These are phyloP conservation scores for Monosporascus ibericus DNA, from an alignment of 2,329 filamentous ascomycete species.

Conservation along the genomic window DNA sequence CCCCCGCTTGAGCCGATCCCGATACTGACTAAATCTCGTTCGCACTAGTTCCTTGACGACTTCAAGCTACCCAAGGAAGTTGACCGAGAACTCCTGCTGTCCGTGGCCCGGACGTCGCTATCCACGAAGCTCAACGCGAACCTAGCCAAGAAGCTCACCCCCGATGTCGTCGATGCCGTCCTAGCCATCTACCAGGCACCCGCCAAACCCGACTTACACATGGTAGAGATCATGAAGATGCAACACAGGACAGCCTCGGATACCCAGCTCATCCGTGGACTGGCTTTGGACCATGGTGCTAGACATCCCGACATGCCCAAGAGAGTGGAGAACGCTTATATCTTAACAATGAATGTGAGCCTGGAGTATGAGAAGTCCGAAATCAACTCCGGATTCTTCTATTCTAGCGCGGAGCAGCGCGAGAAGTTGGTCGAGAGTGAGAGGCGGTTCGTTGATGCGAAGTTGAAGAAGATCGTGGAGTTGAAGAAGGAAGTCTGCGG, in stretches of 20 bases:
- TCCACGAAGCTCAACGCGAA: slow-evolving; percentile 90
- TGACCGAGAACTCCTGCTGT: slow-evolving; percentile 88
- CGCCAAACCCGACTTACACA: slow-evolving; percentile 92
- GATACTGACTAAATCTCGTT: background rate
- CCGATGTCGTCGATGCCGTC: slow-evolving; percentile 93
- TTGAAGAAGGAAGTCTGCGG: slow-evolving; percentile 97
- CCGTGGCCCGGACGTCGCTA: slow-evolving; percentile 87
- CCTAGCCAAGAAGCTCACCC: slow-evolving; percentile 85
- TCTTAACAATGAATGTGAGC: slow-evolving; percentile 92
- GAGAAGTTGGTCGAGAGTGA: slow-evolving; percentile 98
- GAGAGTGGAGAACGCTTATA: slow-evolving; percentile 88
- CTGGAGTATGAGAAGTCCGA: slow-evolving; percentile 98
- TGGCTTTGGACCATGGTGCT: slow-evolving; percentile 91
- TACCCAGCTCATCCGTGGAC: slow-evolving; percentile 88
- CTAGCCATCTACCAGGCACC: slow-evolving; percentile 87
- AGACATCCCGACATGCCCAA: slow-evolving; percentile 98
- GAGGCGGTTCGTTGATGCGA: slow-evolving; percentile 90
- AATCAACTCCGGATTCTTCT: slow-evolving; percentile 99
- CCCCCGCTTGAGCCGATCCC: background rate
- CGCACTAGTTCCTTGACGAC: slow-evolving; percentile 71
- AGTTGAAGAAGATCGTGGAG: slow-evolving; percentile 95
- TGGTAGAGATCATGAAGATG: slow-evolving; percentile 99
- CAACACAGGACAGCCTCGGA: slow-evolving; percentile 95
- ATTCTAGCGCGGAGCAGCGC: slow-evolving; percentile 91
- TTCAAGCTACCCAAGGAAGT: slow-evolving; percentile 89